Evolutionary conservation across 1,284 basidiomycete species (phyloP).

Genomic region (Lignosus rhinocerotis): DNA sequence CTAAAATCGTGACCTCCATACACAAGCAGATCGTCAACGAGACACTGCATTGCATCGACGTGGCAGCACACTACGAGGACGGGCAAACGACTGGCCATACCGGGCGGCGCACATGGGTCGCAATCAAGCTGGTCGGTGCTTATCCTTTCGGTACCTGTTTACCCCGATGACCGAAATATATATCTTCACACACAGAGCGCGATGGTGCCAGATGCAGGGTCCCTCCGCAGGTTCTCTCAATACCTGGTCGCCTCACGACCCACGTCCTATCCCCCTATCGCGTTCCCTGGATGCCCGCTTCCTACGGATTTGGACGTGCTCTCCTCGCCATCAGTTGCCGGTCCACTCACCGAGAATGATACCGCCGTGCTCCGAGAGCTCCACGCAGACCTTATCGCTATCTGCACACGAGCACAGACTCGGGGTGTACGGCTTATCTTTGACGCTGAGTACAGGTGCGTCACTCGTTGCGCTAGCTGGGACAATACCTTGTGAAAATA

Average conservation of each 20-base stretch:
- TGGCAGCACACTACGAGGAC: conserved; percentile 80
- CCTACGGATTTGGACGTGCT: conserved; percentile 52
- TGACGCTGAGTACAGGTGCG: conserved; percentile 80
- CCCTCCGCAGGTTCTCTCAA: conserved; percentile 56
- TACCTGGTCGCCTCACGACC: conserved; percentile 47
- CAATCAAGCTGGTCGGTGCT: conserved; percentile 71
- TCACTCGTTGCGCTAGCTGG: conserved; percentile 8
- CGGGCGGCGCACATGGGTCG: conserved; percentile 72
- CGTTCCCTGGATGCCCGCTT: conserved; percentile 67
- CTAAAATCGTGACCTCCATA: conserved; percentile 29
- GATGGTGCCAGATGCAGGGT: conserved; percentile 55
- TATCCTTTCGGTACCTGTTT: not conserved
- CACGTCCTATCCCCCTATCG: conserved; percentile 36
- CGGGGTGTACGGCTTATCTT: conserved; percentile 68
- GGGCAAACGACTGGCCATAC: conserved; percentile 35
- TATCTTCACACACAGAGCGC: conserved; percentile 47
- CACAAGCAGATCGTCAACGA: conserved; percentile 70
- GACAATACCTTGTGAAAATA: not conserved
- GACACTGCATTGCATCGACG: conserved; percentile 72
- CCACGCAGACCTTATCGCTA: conserved; percentile 55
- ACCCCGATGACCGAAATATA: not conserved
- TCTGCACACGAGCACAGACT: conserved; percentile 56
- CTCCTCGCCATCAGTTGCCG: conserved; percentile 2
- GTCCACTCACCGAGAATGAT: conserved; percentile 50
- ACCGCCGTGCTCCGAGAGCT: conserved; percentile 60